phyloP scores from a whole-genome alignment of 257 asterid genomes.

The Rubia yunnanensis region DNA sequence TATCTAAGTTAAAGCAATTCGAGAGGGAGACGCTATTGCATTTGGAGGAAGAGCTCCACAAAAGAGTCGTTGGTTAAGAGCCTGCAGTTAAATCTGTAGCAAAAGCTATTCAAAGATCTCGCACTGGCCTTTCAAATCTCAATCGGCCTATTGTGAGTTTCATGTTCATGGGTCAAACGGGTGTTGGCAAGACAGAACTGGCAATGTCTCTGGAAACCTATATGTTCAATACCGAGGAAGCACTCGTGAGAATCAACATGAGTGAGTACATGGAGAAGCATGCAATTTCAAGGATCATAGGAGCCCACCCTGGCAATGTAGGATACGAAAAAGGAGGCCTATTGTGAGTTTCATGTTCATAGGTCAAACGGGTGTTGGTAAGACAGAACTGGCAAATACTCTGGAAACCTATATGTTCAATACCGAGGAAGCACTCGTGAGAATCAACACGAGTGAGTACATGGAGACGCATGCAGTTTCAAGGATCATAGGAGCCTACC shows the following conservation, averaged over 20 bases:
- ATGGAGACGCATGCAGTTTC: too few relatives aligned
- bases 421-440: too few relatives aligned
- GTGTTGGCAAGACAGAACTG: conserved; percentile 92
- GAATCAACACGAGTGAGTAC: too few relatives aligned
- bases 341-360: too few relatives aligned
- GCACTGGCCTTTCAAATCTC: conserved; percentile 98
- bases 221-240: too few relatives aligned
- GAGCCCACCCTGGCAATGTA: conserved; percentile 94
- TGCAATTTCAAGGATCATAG: conserved; percentile 80
- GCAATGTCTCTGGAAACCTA: conserved; percentile 86
- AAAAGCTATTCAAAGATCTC: conserved; percentile 79
- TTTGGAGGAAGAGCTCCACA: conserved; percentile 77
- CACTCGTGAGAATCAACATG: conserved; percentile 90
- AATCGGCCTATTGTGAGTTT: conserved; percentile 95
- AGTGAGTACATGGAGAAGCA: conserved; percentile 97
- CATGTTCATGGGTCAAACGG: conserved; percentile 99
- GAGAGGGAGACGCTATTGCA: too few relatives aligned
- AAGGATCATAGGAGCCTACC: too few relatives aligned
- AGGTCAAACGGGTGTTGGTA: too few relatives aligned
- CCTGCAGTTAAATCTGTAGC: conserved; percentile 90
- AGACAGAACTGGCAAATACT: too few relatives aligned
- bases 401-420: too few relatives aligned
- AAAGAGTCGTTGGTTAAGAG: conserved; percentile 77
- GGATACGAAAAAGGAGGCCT: too few relatives aligned
- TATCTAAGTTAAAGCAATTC: too few relatives aligned